These are phyloP conservation scores for Mortierella sp. DNA, from an alignment of 371 early-diverging fungal genomes.

Conservation along the genomic window DNA sequence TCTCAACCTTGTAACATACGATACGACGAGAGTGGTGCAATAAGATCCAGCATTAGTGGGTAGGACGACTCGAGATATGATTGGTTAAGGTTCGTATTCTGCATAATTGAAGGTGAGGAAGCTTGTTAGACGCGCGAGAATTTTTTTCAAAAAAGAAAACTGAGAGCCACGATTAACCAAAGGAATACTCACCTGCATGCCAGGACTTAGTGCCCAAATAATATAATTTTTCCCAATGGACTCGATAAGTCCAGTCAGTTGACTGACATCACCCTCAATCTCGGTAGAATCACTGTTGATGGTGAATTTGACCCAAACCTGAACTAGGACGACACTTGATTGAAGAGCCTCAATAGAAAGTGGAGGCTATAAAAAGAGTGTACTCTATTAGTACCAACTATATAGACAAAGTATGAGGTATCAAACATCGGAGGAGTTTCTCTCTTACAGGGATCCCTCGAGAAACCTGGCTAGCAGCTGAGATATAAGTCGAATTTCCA, in stretches of 20 bases:
- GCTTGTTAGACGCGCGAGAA: background rate
- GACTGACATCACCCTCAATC: background rate
- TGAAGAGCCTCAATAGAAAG: constrained; percentile 31
- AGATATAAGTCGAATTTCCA: constrained; percentile 12
- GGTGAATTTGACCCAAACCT: constrained; percentile 25
- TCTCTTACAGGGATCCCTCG: constrained; percentile 38
- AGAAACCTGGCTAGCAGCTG: constrained; percentile 35
- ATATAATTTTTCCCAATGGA: constrained; percentile 34
- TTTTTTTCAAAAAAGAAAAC: background rate
- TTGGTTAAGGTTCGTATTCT: constrained; percentile 33
- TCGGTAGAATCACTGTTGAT: background rate
- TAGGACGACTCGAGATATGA: constrained; percentile 40
- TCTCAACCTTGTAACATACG: constrained; percentile 18
- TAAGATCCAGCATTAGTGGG: constrained; percentile 40
- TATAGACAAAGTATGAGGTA: background rate
- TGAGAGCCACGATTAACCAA: background rate
- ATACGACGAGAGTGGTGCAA: constrained; percentile 18
- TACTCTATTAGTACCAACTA: background rate
- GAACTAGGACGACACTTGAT: constrained; percentile 24
- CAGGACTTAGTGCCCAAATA: constrained; percentile 52
- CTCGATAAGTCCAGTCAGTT: constrained; percentile 16
- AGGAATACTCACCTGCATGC: constrained; percentile 37
- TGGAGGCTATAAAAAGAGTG: constrained; percentile 32
- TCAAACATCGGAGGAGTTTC: background rate
- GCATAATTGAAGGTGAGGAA: background rate